Percentiles rank a stretch among this genome's conserved stretches.
Conservation (phyloP, 257 asterid species). For the Leonotis leonurus region DNA sequence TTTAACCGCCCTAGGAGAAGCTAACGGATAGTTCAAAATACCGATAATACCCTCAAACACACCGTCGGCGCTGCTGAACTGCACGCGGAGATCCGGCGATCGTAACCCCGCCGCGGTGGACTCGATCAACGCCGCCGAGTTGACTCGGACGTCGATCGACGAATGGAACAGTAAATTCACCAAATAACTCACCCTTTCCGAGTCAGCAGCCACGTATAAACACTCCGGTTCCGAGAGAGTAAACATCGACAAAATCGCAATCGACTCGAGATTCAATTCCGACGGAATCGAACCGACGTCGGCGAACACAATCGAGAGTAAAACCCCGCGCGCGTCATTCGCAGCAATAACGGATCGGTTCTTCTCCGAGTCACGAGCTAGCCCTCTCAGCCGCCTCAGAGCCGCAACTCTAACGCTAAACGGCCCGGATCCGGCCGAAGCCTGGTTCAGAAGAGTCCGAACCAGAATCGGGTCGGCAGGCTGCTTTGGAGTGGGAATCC, state of each 20-base stretch:
- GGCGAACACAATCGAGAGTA: constrained; percentile 45
- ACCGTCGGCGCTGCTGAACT: too few species aligned
- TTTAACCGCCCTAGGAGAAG: too few species aligned
- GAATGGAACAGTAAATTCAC: constrained; percentile 73
- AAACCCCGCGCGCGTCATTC: constrained; percentile 39
- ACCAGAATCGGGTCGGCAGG: constrained; percentile 85
- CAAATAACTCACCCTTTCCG: constrained; percentile 44
- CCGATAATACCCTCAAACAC: too few species aligned
- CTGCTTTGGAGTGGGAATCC: constrained; percentile 95
- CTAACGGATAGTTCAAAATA: too few species aligned
- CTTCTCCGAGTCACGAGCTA: constrained; percentile 87
- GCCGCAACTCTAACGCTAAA: constrained; percentile 48
- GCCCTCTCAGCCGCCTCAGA: constrained; percentile 49
- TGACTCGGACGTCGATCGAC: constrained; percentile 71
- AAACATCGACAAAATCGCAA: constrained; percentile 60
- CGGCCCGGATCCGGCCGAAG: constrained; percentile 40
- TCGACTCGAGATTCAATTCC: constrained; percentile 62
- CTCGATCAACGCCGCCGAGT: too few species aligned
- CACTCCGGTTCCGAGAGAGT: constrained; percentile 65
- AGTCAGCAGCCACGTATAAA: constrained; percentile 50
- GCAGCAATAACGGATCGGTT: constrained; percentile 63
- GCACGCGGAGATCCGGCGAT: too few species aligned
- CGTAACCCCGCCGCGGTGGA: too few species aligned
- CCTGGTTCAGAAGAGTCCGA: constrained; percentile 57
- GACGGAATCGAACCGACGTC: constrained; percentile 30